phyloP scores from a whole-genome alignment of 2,329 filamentous ascomycete genomes.

The Colletotrichum godetiae region DNA sequence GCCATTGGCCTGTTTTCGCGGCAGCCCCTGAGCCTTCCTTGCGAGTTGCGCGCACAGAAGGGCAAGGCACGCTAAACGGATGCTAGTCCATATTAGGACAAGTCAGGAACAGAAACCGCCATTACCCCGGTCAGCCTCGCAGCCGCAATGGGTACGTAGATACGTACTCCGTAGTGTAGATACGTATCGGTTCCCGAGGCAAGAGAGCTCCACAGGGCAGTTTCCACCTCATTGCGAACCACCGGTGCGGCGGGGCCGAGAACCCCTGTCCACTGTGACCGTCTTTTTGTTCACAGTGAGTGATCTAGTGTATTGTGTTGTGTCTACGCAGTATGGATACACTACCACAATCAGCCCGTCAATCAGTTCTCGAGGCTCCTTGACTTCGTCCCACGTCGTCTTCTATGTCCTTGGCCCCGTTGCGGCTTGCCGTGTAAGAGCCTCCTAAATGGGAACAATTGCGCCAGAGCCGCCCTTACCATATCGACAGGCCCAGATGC shows the following conservation, averaged over 20 bases:
- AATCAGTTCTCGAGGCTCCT: neutral
- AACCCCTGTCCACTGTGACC: conserved; percentile 11
- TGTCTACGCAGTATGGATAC: neutral
- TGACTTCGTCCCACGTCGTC: conserved; percentile 4
- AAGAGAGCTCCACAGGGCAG: neutral
- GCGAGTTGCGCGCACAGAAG: neutral
- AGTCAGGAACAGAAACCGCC: conserved; percentile 23
- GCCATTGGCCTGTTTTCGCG: conserved; percentile 42
- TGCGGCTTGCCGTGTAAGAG: conserved; percentile 16
- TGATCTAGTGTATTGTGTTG: neutral
- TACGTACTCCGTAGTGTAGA: neutral
- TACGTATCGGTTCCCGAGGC: neutral
- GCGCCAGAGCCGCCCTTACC: conserved; percentile 9
- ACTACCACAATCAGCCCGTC: neutral
- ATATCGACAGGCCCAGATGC: conserved; percentile 24
- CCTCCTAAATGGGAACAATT: conserved; percentile 23
- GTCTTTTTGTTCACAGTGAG: neutral
- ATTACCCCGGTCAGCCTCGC: conserved; percentile 19
- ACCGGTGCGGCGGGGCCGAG: conserved; percentile 30
- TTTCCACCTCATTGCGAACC: neutral
- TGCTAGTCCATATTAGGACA: conserved; percentile 6
- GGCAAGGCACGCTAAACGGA: neutral
- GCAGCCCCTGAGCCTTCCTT: conserved; percentile 26
- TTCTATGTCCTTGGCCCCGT: neutral
- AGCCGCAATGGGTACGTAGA: conserved; percentile 10